Base-by-base conservation (phyloP, 163 green algal species). In the Smithsoniella earleae region DNA sequence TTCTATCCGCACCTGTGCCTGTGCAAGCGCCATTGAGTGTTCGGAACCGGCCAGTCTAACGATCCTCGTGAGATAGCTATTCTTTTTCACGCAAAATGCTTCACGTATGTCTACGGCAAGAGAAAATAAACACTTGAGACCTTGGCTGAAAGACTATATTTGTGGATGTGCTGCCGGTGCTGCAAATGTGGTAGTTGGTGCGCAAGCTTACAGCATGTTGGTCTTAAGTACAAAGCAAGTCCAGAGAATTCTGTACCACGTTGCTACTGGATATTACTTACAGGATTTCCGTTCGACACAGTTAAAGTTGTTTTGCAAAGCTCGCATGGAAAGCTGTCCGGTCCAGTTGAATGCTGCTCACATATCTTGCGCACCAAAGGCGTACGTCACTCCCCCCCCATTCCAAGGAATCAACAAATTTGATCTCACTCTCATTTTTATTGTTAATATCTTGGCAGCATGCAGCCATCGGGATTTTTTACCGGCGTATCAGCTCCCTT, bases 251-350 rank as follows among this genome's bases (percentile, higher is more conserved):
- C 0, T 5, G n/a, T 38, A 2, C 25, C 30, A 34, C 6, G n/a
- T n/a, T n/a, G n/a, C n/a, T n/a, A n/a, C n/a, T n/a, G n/a, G n/a
- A n/a, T n/a, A n/a, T n/a, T n/a, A n/a, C n/a, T n/a, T n/a, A n/a
- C n/a, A n/a, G n/a, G 76, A 6, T 80, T 83, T 37, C 81, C 88
- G 0, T 91, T 90, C 31, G 86, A 92, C 63, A 91, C 87, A 1
- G 78, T 94, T 20, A 95, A 96, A 76, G 90, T 96, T 2, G 78
- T 88, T 58, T 77, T 96, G 58, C 90, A 96, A 74, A 69, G 43
- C 58, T 77, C 84, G 1, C 66, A 82, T 10, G 77, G 80, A 20
- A 78, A 63, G 0, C 90, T 87, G 45, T 46, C 33, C 0, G 80
- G 80, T 4, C 46, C 82, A 10, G 66, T 77, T 65, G 72, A 92